Conservation (phyloP, 1,139 yeast species). For the Sugiyamaella sp. region DNA sequence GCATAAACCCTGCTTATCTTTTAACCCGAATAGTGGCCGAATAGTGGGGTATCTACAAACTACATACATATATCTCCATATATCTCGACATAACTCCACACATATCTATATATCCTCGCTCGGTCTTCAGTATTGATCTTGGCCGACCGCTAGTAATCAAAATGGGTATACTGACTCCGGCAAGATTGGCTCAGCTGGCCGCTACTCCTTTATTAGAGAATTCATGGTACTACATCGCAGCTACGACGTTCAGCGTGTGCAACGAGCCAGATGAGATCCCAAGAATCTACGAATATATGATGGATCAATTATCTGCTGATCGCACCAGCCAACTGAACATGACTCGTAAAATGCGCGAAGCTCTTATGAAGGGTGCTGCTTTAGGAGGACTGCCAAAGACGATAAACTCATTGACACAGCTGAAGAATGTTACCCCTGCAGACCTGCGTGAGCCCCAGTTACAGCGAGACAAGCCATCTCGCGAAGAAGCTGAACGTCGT, state of each 20-base stretch:
- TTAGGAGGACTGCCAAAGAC: constrained; percentile 82
- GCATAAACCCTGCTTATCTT: not conserved
- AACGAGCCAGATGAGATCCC: constrained; percentile 85
- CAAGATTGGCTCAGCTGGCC: constrained; percentile 59
- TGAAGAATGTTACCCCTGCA: constrained; percentile 67
- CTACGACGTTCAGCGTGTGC: constrained; percentile 79
- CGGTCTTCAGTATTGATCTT: too few relatives aligned
- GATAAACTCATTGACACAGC: constrained; percentile 71
- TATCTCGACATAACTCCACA: too few relatives aligned
- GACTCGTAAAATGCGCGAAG: constrained; percentile 70
- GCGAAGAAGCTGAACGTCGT: constrained; percentile 38
- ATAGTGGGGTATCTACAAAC: too few relatives aligned
- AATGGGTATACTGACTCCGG: constrained; percentile 54
- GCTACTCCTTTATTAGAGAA: constrained; percentile 55
- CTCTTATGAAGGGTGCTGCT: constrained; percentile 75
- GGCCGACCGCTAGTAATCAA: too few relatives aligned
- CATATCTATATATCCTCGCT: too few relatives aligned
- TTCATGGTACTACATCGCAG: constrained; percentile 77
- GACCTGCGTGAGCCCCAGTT: constrained; percentile 44
- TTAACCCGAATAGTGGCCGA: not conserved
- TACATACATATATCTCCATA: too few relatives aligned
- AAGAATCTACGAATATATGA: constrained; percentile 69
- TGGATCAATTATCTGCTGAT: constrained; percentile 40
- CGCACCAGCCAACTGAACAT: constrained; percentile 33
- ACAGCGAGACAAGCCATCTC: constrained; percentile 33